Evolutionary conservation across 768 basidiomycete genomes (phyloP).

Genomic region (Leccinum uliginosum): DNA sequence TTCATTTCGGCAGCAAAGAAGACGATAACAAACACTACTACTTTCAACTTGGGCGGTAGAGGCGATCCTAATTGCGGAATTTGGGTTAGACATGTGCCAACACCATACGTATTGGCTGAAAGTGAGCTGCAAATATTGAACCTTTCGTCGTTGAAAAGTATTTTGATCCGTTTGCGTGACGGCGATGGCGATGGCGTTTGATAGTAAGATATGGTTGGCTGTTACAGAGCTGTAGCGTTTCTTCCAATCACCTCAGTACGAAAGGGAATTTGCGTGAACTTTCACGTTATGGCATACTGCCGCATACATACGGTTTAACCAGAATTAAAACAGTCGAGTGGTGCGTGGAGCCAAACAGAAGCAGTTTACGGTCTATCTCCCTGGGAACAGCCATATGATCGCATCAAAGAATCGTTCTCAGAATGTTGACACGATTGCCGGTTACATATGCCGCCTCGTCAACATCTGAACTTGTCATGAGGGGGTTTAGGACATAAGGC

Average conservation of each 20-base stretch:
- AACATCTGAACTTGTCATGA: conserved; percentile 7
- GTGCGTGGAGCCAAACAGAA: conserved; percentile 7
- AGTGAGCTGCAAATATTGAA: too few relatives aligned
- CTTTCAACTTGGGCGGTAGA: background rate
- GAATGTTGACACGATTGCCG: conserved; percentile 15
- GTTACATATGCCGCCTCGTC: conserved; percentile 4
- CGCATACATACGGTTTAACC: background rate
- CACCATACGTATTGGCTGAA: too few relatives aligned
- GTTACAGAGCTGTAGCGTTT: background rate
- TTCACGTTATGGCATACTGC: background rate
- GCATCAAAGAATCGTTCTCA: conserved; percentile 12
- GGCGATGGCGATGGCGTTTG: background rate
- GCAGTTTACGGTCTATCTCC: conserved; percentile 24
- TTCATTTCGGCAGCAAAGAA: conserved; percentile 13
- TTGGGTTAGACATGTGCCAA: background rate
- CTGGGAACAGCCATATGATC: conserved; percentile 15
- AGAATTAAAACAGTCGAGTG: background rate
- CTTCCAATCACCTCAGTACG: background rate
- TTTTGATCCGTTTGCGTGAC: background rate
- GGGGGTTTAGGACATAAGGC: background rate
- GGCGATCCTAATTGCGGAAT: background rate
- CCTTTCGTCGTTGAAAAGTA: background rate
- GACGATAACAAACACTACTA: background rate
- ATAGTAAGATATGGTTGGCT: background rate
- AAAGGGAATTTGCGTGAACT: background rate